A percentile compares a stretch with the other conserved stretches of the same genome.
phyloP scores from a whole-genome alignment of 352 stramenopile species.

The Phytophthora palmivora region DNA sequence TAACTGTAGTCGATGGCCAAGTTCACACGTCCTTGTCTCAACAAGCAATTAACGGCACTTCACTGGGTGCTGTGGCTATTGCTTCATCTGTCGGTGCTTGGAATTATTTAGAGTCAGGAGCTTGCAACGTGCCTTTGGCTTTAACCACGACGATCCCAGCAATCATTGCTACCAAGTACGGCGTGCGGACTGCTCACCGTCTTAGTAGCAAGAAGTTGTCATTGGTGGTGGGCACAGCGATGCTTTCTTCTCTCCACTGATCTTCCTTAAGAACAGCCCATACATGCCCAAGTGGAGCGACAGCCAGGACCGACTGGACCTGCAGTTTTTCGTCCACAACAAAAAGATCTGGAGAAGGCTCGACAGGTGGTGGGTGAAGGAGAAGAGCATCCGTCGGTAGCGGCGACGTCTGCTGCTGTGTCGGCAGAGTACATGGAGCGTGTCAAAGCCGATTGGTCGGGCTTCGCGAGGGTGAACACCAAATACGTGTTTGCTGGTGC shows the following conservation, averaged over 20 bases:
- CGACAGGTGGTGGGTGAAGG: constrained; percentile 8
- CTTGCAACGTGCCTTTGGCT: constrained; percentile 83
- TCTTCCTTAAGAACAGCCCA: constrained; percentile 83
- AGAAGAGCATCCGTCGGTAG: constrained; percentile 18
- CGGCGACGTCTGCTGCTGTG: constrained; percentile 25
- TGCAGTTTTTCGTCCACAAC: constrained; percentile 79
- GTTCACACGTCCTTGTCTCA: constrained; percentile 81
- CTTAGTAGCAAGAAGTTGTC: constrained; percentile 81
- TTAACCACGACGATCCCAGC: constrained; percentile 75
- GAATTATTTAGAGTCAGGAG: constrained; percentile 73
- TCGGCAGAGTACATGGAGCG: constrained; percentile 56
- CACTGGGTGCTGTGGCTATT: constrained; percentile 79
- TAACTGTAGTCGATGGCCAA: constrained; percentile 71
- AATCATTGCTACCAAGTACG: constrained; percentile 81
- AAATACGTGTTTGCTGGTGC: constrained; percentile 84
- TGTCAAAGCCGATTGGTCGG: constrained; percentile 42
- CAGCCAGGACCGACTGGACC: constrained; percentile 59
- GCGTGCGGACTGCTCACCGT: constrained; percentile 76
- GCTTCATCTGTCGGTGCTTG: constrained; percentile 69
- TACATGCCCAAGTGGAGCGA: constrained; percentile 82
- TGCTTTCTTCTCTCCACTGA: constrained; percentile 82
- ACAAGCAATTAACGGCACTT: constrained; percentile 87
- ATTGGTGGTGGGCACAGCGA: constrained; percentile 78
- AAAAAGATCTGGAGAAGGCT: constrained; percentile 35
- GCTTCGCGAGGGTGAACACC: constrained; percentile 63